A percentile compares a stretch with the other conserved stretches of the same genome.
Evolutionary conservation across 257 asterid species (phyloP).

Genomic region (Eustoma russellianum): DNA sequence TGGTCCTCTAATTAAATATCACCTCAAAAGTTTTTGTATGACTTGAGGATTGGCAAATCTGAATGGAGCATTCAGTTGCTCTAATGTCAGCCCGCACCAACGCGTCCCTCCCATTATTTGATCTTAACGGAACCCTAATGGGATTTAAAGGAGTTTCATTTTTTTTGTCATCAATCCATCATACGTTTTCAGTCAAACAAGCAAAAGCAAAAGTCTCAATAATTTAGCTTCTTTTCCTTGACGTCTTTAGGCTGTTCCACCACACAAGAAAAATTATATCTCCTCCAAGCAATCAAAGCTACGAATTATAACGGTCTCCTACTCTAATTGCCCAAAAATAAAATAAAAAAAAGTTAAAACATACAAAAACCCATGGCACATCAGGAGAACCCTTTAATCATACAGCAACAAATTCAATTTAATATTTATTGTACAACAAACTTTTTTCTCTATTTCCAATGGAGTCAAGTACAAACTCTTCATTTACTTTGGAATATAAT

Average conservation of each 20-base stretch:
- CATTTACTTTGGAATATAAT: too few species aligned
- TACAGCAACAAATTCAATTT: too few species aligned
- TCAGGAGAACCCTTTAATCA: too few species aligned
- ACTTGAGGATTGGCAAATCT: not conserved
- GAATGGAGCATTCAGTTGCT: not conserved
- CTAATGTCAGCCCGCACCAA: not conserved
- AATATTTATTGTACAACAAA: too few species aligned
- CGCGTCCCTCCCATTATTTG: not conserved
- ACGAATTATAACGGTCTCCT: not conserved
- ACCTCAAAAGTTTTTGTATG: too few species aligned
- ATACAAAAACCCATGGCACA: too few species aligned
- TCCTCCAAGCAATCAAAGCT: not conserved
- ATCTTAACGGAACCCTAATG: constrained; percentile 3
- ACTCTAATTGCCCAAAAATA: too few species aligned
- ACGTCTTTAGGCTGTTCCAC: constrained; percentile 4
- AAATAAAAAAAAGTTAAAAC: too few species aligned
- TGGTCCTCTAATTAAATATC: too few species aligned
- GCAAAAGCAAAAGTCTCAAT: constrained; percentile 15
- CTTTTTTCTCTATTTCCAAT: too few species aligned
- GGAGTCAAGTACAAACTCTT: too few species aligned
- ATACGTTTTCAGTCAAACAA: constrained; percentile 11
- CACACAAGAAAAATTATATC: not conserved
- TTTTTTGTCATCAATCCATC: not conserved
- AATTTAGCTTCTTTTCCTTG: constrained; percentile 7
- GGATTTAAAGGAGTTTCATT: constrained; percentile 2